Percentiles rank a stretch among this genome's conserved stretches.
phyloP scores from a whole-genome alignment of 2,329 filamentous ascomycete genomes.

The Boeremia exigua region DNA sequence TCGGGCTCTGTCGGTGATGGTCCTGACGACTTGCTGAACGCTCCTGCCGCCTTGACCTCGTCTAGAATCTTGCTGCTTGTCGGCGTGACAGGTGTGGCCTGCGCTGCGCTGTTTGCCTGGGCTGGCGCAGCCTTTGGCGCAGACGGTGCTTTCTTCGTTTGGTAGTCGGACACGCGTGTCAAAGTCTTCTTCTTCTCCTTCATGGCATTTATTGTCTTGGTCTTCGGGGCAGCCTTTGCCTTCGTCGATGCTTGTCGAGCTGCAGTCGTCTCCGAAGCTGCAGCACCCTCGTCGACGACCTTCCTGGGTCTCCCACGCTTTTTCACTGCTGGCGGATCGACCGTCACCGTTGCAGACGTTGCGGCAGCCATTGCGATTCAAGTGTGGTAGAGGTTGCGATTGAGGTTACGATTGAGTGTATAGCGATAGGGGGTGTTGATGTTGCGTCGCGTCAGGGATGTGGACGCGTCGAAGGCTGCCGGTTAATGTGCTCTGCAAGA shows the following conservation, averaged over 20 bases:
- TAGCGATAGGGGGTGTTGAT: not conserved
- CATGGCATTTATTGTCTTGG: constrained; percentile 20
- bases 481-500: constrained; percentile 18
- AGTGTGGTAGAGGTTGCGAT: not conserved
- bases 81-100: constrained; percentile 36
- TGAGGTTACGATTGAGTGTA: not conserved
- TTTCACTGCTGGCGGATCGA: constrained; percentile 26
- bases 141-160: constrained; percentile 17
- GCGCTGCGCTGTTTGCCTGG: constrained; percentile 5
- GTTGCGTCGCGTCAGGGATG: constrained; percentile 19
- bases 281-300: constrained; percentile 28
- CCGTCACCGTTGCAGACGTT: constrained; percentile 19
- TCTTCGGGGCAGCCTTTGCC: constrained; percentile 13
- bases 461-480: constrained; percentile 24
- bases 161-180: constrained; percentile 16
- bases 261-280: constrained; percentile 25
- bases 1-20: not conserved
- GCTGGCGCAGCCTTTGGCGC: constrained; percentile 22
- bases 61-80: constrained; percentile 41
- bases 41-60: constrained; percentile 34
- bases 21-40: constrained; percentile 21
- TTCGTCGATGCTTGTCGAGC: constrained; percentile 35
- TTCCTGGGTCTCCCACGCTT: constrained; percentile 46
- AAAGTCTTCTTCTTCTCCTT: constrained; percentile 24
- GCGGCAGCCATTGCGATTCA: constrained; percentile 7